A percentile compares a stretch with the other conserved stretches of the same genome.
Evolutionary conservation across 768 basidiomycete genomes (phyloP).

Genomic region (Kwoniella bestiolae): DNA sequence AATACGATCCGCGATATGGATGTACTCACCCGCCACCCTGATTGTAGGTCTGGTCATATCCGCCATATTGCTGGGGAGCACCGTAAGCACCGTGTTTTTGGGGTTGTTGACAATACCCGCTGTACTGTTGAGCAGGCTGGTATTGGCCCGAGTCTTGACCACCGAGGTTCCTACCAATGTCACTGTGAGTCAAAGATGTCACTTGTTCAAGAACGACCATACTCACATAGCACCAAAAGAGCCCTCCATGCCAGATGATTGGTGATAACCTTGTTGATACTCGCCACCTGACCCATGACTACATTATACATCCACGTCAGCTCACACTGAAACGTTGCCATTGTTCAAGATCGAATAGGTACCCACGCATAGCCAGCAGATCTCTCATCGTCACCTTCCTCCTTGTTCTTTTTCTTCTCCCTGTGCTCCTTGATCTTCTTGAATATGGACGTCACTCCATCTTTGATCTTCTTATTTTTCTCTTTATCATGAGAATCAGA

Average conservation of each 20-base stretch:
- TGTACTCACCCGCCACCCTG: too few relatives aligned
- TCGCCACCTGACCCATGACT: not conserved
- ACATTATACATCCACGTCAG: not conserved
- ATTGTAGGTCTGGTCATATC: conserved; percentile 5
- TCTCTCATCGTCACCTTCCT: not conserved
- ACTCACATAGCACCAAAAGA: conserved; percentile 16
- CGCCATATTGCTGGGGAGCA: not conserved
- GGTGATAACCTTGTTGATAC: not conserved
- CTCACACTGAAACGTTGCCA: conserved; percentile 1
- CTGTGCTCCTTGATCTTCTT: conserved; percentile 2
- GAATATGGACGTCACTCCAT: not conserved
- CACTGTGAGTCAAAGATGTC: not conserved
- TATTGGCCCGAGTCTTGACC: not conserved
- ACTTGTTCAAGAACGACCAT: not conserved
- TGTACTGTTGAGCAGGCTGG: not conserved
- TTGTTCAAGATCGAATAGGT: not conserved
- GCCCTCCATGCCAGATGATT: not conserved
- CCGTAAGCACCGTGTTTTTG: not conserved
- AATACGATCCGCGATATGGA: too few relatives aligned
- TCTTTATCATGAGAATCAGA: not conserved
- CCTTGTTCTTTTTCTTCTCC: not conserved
- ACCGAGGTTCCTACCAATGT: not conserved
- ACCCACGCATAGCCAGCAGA: conserved; percentile 1
- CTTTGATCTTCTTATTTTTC: conserved; percentile 1
- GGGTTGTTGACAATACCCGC: conserved; percentile 1